phyloP scores from a whole-genome alignment of 768 basidiomycete genomes.

The Collybia sp. region DNA sequence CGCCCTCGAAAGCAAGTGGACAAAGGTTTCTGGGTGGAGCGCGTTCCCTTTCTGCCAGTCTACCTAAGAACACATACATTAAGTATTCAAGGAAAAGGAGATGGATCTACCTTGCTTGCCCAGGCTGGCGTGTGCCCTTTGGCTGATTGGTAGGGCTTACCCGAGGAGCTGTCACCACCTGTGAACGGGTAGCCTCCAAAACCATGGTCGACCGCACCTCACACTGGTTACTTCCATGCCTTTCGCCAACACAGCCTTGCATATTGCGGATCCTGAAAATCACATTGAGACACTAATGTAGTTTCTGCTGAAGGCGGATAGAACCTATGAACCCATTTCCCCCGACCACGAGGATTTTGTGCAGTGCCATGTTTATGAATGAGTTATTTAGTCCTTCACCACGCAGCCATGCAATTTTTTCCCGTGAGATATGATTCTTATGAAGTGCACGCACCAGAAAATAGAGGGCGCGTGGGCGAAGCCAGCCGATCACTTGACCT shows the following conservation, averaged over 20 bases:
- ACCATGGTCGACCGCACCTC: constrained; percentile 43
- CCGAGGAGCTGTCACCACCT: constrained; percentile 62
- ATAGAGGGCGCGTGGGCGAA: no score
- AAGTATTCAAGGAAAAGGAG: constrained; percentile 7
- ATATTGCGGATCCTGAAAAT: constrained; percentile 82
- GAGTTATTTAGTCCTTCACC: not conserved
- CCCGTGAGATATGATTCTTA: not conserved
- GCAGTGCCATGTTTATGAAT: constrained; percentile 30
- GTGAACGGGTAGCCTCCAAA: not conserved
- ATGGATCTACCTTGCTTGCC: constrained; percentile 58
- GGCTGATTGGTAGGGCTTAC: constrained; percentile 79
- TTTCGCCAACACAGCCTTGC: constrained; percentile 77
- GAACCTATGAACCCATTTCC: constrained; percentile 96
- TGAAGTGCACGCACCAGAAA: no score
- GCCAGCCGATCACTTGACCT: no score
- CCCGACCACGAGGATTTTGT: constrained; percentile 88
- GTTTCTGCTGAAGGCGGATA: constrained; percentile 1
- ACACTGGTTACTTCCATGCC: constrained; percentile 89
- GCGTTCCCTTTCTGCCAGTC: constrained; percentile 87
- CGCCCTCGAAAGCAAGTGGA: constrained; percentile 56
- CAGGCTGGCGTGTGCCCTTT: constrained; percentile 89
- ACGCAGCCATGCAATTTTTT: not conserved
- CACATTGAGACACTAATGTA: constrained; percentile 4
- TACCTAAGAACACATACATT: constrained; percentile 44
- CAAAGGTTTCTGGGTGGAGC: constrained; percentile 70